phyloP scores from a whole-genome alignment of 176 grass and related monocot genomes.

The Leersia perrieri region DNA sequence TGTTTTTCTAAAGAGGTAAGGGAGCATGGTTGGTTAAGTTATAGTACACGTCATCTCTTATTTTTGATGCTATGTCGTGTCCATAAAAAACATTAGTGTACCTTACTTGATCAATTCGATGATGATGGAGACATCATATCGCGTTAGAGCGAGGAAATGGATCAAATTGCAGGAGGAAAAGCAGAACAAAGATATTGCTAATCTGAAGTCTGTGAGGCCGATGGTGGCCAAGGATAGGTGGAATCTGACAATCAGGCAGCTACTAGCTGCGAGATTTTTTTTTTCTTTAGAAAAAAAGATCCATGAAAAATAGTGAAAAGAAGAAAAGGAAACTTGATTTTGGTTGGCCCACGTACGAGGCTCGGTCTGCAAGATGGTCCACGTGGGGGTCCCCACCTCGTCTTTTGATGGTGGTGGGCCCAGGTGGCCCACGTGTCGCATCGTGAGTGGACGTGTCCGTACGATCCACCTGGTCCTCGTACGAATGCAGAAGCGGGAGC shows the following conservation, averaged over 20 bases:
- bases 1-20: background rate
- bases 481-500: background rate
- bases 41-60: background rate
- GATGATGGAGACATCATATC: too few species aligned
- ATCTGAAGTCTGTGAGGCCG: background rate
- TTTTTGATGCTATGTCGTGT: background rate
- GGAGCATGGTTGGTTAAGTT: background rate
- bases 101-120: background rate
- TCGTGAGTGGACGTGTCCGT: background rate
- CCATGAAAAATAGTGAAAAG: too few species aligned
- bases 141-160: background rate
- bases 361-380: background rate
- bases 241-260: too few species aligned
- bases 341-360: background rate
- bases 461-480: background rate
- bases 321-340: background rate
- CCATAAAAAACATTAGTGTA: background rate
- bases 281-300: too few species aligned
- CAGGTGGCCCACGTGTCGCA: background rate
- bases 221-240: background rate
- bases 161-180: background rate
- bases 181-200: too few species aligned
- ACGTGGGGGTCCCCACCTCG: background rate
- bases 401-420: background rate
- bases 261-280: background rate